Evolutionary conservation across 2,329 filamentous ascomycete species (phyloP).

Genomic region (Neofusicoccum ribis): DNA sequence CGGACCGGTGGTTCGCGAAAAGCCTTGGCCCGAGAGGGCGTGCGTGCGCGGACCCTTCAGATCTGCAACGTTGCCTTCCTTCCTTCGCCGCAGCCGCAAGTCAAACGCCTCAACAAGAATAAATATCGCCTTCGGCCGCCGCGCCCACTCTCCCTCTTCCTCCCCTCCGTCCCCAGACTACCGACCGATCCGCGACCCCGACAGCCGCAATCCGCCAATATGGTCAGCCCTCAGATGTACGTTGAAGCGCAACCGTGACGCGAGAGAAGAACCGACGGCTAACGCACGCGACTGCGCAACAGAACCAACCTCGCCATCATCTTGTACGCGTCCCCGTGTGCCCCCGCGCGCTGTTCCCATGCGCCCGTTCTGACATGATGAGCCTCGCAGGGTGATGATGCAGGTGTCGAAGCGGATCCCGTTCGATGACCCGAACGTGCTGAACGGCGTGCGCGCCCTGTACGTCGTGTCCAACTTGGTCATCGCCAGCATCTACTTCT

Average conservation of each 20-base stretch:
- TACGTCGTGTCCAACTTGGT: slow-evolving; percentile 75
- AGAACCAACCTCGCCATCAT: slow-evolving; percentile 94
- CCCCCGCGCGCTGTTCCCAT: not conserved
- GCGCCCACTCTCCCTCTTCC: not conserved
- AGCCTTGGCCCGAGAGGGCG: too few relatives aligned
- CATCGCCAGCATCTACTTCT: slow-evolving; percentile 82
- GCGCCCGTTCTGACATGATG: slow-evolving; percentile 5
- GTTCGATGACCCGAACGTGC: slow-evolving; percentile 80
- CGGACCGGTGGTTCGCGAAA: too few relatives aligned
- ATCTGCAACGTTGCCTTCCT: slow-evolving; percentile 17
- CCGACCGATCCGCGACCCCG: not conserved
- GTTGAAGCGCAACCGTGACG: not conserved
- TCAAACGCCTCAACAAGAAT: slow-evolving; percentile 8
- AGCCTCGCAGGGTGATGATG: slow-evolving; percentile 68
- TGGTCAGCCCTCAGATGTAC: slow-evolving; percentile 28
- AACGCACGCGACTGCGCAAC: slow-evolving; percentile 23
- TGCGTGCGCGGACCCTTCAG: slow-evolving; percentile 1
- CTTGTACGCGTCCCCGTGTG: slow-evolving; percentile 47
- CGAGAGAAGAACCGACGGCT: slow-evolving; percentile 26
- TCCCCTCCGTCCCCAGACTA: not conserved
- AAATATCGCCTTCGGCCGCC: not conserved
- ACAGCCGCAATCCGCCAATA: slow-evolving; percentile 4
- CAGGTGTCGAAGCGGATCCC: slow-evolving; percentile 95
- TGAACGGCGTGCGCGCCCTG: slow-evolving; percentile 63
- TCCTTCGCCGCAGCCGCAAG: not conserved